Base-by-base conservation (phyloP, 73 alveolate species). In the Symbiodinium natans region DNA sequence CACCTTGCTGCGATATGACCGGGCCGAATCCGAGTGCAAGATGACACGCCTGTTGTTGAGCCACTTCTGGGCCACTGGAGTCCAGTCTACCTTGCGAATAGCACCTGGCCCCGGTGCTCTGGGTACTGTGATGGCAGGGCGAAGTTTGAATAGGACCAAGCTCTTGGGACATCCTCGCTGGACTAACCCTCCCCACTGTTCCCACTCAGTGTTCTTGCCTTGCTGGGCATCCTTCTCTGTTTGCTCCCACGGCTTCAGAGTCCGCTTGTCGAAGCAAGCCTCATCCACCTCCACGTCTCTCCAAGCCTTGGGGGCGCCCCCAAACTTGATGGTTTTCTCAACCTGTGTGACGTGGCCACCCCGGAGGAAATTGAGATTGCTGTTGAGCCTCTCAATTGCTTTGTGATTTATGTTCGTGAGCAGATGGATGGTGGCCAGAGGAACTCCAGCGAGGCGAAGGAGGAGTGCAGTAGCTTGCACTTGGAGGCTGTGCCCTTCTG, bases 151-250 rank as follows among this genome's bases (percentile, higher is more conserved):
- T 19, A 84, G 75, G 36, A 84, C 23, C 27, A 84, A 73, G 33
- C 48, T 43, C 33, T 43, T 27, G 10, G 93, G 93, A 1, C 42
- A 42, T 9, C 93, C 93, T 2, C 80, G 42, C 36, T 46, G 93
- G 46, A 84, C 93, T 11, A 84, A 33, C 33, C 93, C 93, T 11
- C 52, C 46, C 93, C 93, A 46, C 42, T 42, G 93, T n/a, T n/a
- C 33, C n/a, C 93, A 68, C 74, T n/a, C 6, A 83, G 73, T 5
- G 56, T 8, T 8, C 56, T 5, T 8, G 21, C 41, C 54, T 15
- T 27, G 25, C 25, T 13, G 2, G 73, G 15, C 19, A 15, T 10
- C 92, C n/a, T n/a, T n/a, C n/a, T n/a, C n/a, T n/a, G n/a, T 40
- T 2, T 23, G 42, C 29, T 63, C 52, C 36, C 52, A n/a, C 10